Evolutionary conservation across 306 rosid genomes (phyloP), one percentile per base, ranked within the genome.

Genomic region (Crotalaria pallida): DNA sequence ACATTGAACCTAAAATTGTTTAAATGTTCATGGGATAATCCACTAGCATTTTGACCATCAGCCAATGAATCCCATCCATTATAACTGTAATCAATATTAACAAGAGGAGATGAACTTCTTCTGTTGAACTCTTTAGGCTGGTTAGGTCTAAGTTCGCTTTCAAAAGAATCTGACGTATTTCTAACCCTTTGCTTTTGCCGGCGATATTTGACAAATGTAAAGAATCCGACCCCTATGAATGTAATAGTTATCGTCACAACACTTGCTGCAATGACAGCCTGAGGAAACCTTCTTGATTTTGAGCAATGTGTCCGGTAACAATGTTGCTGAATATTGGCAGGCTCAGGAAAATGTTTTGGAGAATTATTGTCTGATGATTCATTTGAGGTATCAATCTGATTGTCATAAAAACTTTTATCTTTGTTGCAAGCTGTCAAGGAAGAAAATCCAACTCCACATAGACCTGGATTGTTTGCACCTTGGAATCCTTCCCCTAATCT

Each of bases 81-180:
- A 7, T 83, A 72, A 13, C 86, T 66, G 75, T 84, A 88, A 69
- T 89, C 88, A 29, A 89, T 87, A 79, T 88, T 86, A 33, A 81
- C 89, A 23, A 92, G 96, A 10, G 98, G 95, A 52, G 98, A 92
- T 50, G 89, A 81, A 77, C 82, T 83, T 77, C 74, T 89, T n/a
- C 79, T 68, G 70, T 80, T 62, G 15, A 80, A 57, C 12, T 84
- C 89, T 69, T 84, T 86, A 51, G 87, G 80, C 65, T 80, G 92
- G 36, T 84, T 76, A 34, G 79, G 84, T 80, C 90, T 86, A 56
- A 74, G 71, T 63, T 80, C 88, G 13, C 83, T 83, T 33, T 81
- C 95, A 12, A 84, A 80, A 51, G 78, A 72, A 40, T 81, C 90
- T 4, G 85, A 72, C 6, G 82, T 57, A 58, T 51, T 89, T 19